Conservation (phyloP, 768 basidiomycete species). For the Rubroboletus satanas region DNA sequence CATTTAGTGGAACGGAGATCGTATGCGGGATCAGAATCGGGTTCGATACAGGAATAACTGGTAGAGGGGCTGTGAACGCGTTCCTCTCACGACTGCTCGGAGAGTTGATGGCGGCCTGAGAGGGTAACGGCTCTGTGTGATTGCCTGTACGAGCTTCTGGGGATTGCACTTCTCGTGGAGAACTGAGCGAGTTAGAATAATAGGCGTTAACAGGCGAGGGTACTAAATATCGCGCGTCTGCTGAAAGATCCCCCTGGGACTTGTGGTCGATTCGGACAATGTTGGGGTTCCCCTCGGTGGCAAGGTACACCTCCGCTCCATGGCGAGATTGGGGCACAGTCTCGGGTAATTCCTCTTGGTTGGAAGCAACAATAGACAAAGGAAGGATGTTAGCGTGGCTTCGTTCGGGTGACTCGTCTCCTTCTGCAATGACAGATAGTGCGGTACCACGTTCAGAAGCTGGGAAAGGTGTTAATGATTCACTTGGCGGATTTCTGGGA, state of each 20-base stretch:
- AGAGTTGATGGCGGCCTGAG: background rate
- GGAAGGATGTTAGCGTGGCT: constrained; percentile 9
- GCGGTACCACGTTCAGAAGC: constrained; percentile 37
- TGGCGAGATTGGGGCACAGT: background rate
- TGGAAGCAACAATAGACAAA: background rate
- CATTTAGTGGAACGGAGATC: constrained; percentile 36
- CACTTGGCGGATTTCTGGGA: background rate
- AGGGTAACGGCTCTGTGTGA: constrained; percentile 21
- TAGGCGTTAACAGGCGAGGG: constrained; percentile 35
- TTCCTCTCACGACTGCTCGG: constrained; percentile 11
- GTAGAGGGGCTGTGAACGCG: constrained; percentile 24
- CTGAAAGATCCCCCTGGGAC: constrained; percentile 10
- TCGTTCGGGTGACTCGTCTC: constrained; percentile 55
- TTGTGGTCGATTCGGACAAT: background rate
- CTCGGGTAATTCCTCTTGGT: background rate
- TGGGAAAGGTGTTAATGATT: constrained; percentile 7
- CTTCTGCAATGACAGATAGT: constrained; percentile 69
- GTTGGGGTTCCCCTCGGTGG: background rate
- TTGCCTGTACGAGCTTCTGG: constrained; percentile 3
- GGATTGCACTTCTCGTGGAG: constrained; percentile 24
- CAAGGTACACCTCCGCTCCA: background rate
- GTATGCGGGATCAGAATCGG: constrained; percentile 6
- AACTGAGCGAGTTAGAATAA: constrained; percentile 39
- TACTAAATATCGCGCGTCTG: constrained; percentile 13
- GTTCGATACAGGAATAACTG: constrained; percentile 12